Evolutionary conservation across 495 filamentous ascomycete species (phyloP), one percentile per base, ranked within the genome.

Genomic region (Schizothecium vesticola): DNA sequence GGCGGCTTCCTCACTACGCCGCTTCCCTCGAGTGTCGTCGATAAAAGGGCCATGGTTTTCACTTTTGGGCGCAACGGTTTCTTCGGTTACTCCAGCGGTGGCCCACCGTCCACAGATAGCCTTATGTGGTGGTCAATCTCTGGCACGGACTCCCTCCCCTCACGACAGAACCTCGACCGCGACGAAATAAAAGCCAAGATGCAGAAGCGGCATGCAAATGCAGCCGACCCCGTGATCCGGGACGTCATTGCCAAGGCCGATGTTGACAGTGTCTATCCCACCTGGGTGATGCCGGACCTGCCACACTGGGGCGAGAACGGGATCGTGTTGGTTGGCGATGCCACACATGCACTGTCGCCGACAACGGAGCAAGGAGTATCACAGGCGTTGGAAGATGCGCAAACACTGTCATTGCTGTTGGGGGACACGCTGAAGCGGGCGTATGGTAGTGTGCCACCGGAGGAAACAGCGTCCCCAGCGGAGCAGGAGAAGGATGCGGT

Each of bases 41-140:
- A 69, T n/a, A 67, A 74, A 6, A 81, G 82, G n/a, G 77, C 77
- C 1, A 86, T 86, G 83, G 81, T 80, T 66, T 80, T 88, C 61
- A 75, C 80, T 9, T 82, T 85, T 65, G 83, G 86, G 5, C 74
- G 79, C 25, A 84, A 84, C 57, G 86, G 85, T 1, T 87, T 88
- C 77, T 88, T 88, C 71, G 86, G 86, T 8, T 88, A 88, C 68
- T 80, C 81, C 51, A 80, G 75, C 63, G 69, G 77, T 28, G 60
- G 79, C 12, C 77, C 78, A 0, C 70, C 76, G 29, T 76, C 81
- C 1, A 80, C 77, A 0, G 74, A 80, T 3, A 71, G 67, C 12
- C 69, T 82, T 1, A 77, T 71, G 3, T 85, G 82, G 83, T 86
- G 83, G 83, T 84, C 81, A 13, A 85, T 81, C 0, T 85, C 84